Base-by-base conservation (phyloP, 495 filamentous ascomycete genomes). In the Penicillium simplicissimum region DNA sequence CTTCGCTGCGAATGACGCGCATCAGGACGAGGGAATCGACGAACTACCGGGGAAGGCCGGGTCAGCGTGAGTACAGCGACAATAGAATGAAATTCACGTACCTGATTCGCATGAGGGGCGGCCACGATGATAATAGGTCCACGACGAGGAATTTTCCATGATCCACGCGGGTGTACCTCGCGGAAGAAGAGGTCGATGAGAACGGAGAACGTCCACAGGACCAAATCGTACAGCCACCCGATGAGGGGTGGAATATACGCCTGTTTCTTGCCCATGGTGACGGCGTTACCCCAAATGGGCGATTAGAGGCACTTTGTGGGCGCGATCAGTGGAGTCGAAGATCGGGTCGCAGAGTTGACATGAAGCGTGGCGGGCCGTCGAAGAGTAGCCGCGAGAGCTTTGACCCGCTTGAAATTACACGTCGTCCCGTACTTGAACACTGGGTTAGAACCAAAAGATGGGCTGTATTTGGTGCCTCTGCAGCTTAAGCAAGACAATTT, bases 71-170 rank as follows among this genome's bases (percentile, higher is more conserved):
- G 9, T 40, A 23, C 48, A 21, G 37, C 15, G 6, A n/a, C 2
- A 9, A 21, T 17, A 10, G 34, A 13, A 19, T 52, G 43, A 19
- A 47, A 52, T 21, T 47, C 56, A 70, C 76, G 28, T 81, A 93
- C 91, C 86, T 98, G 95, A 73, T 98, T 98, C 49, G 95, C 96
- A 82, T 98, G 95, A 62, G 95, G 95, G 19, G 96, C 95, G n/a
- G 93, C 94, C 61, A 98, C 95, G 69, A 98, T 94, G 42, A 98
- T 92, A 57, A 98, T 84, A 0, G 95, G 93, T 2, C 92, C 95
- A 63, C 84, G 83, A 60, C 87, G 83, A 37, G 95, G 95, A 23
- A 98, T 89, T 74, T 91, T 91, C 91, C 95, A 98, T 51, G 91
- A 88, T 58, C 92, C 91, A 48, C 95, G 89, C 8, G 95, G 94